Percentiles rank a stretch among this genome's conserved stretches.
phyloP scores from a whole-genome alignment of 1,284 basidiomycete genomes.

The Irpex lacteus region DNA sequence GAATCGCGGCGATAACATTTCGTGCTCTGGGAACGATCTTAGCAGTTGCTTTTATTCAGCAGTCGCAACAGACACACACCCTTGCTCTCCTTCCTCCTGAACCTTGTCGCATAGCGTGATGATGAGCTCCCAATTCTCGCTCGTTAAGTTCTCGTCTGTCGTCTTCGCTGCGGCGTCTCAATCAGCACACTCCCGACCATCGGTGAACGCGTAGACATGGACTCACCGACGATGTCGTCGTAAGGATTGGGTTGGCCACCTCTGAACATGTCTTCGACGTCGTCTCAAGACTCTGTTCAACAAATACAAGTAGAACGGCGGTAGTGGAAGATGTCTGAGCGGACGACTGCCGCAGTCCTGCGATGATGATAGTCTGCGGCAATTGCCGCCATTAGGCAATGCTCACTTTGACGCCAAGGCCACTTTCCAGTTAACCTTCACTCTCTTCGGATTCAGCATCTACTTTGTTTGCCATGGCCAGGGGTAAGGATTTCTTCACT shows the following conservation, averaged over 20 bases:
- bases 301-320: conserved; percentile 1
- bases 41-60: background rate
- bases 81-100: conserved; percentile 78
- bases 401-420: background rate
- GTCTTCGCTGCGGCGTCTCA: conserved; percentile 66
- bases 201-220: conserved; percentile 1
- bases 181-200: background rate
- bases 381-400: background rate
- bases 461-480: conserved; percentile 46
- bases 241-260: conserved; percentile 74
- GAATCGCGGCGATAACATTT: conserved; percentile 79
- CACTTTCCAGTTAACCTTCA: background rate
- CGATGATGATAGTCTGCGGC: conserved; percentile 6
- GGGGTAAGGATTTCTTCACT: conserved; percentile 36
- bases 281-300: background rate
- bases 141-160: conserved; percentile 92
- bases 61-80: conserved; percentile 48
- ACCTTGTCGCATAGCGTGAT: conserved; percentile 98
- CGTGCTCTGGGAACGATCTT: conserved; percentile 60
- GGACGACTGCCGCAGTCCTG: conserved; percentile 11
- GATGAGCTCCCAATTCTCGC: conserved; percentile 96
- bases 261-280: conserved; percentile 58
- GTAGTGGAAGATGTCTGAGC: conserved; percentile 15
- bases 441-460: background rate
- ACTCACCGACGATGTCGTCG: conserved; percentile 91